phyloP scores from a whole-genome alignment of 257 asterid species.

The Ballota nigra region DNA sequence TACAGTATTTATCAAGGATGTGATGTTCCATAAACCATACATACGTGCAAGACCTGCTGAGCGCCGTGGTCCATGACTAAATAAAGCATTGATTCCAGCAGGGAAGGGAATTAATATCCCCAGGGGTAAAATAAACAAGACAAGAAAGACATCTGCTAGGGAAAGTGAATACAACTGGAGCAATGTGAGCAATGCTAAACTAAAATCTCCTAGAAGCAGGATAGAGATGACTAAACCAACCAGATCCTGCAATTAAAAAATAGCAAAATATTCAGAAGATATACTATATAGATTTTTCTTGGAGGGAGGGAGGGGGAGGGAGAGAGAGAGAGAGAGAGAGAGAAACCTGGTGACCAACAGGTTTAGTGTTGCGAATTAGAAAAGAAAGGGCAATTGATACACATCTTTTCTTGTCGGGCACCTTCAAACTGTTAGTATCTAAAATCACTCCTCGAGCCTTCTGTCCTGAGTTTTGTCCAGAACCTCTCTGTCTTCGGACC shows the following conservation, averaged over 20 bases:
- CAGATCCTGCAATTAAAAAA: slow-evolving; percentile 74
- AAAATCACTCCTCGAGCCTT: slow-evolving; percentile 56
- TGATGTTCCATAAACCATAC: slow-evolving; percentile 89
- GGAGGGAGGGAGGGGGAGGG: not conserved
- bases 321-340: not conserved
- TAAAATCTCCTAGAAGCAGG: slow-evolving; percentile 94
- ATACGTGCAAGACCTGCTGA: slow-evolving; percentile 94
- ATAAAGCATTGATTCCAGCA: slow-evolving; percentile 94
- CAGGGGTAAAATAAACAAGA: slow-evolving; percentile 78
- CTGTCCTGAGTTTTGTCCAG: slow-evolving; percentile 41
- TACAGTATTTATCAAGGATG: slow-evolving; percentile 86
- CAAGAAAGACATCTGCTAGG: slow-evolving; percentile 74
- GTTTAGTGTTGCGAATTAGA: slow-evolving; percentile 80
- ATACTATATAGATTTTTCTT: not conserved
- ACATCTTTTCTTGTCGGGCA: slow-evolving; percentile 71
- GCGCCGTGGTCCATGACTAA: slow-evolving; percentile 91
- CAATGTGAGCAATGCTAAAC: slow-evolving; percentile 90
- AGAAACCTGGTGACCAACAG: slow-evolving; percentile 92
- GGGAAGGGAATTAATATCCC: slow-evolving; percentile 95
- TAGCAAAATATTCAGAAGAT: not conserved
- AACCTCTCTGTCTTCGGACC: slow-evolving; percentile 38
- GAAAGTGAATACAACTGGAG: slow-evolving; percentile 95
- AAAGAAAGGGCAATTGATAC: slow-evolving; percentile 60
- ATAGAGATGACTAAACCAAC: slow-evolving; percentile 90
- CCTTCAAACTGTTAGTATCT: slow-evolving; percentile 66